phyloP scores from a whole-genome alignment of 1,284 basidiomycete species.

The Mycena citricolor region DNA sequence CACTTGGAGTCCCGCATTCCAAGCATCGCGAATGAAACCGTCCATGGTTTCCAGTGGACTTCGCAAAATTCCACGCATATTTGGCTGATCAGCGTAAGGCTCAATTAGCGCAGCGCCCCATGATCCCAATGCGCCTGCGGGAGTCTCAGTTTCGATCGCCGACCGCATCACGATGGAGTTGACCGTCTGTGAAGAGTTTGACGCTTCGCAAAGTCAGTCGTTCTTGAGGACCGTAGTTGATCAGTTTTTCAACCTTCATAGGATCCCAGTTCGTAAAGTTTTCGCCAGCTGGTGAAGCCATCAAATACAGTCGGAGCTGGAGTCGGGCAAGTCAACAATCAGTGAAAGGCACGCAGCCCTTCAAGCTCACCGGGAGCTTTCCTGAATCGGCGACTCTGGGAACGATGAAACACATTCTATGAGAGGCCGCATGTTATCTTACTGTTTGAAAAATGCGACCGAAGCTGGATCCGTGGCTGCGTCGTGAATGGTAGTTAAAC shows the following conservation, averaged over 20 bases:
- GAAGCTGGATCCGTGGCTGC: constrained; percentile 56
- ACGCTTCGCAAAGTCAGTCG: constrained; percentile 74
- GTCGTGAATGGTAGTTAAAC: constrained; percentile 84
- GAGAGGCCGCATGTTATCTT: constrained; percentile 21
- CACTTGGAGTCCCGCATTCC: constrained; percentile 68
- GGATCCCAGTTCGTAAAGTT: constrained; percentile 55
- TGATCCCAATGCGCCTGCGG: constrained; percentile 79
- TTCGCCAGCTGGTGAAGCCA: constrained; percentile 61
- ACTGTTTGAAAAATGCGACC: constrained; percentile 71
- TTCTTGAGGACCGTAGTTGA: constrained; percentile 60
- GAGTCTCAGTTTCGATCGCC: background rate
- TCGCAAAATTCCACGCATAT: constrained; percentile 69
- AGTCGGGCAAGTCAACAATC: background rate
- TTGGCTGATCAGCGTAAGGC: constrained; percentile 81
- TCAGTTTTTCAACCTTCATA: constrained; percentile 56
- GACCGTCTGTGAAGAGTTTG: constrained; percentile 83
- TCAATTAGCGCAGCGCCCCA: constrained; percentile 88
- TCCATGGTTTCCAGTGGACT: constrained; percentile 52
- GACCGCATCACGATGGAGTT: background rate
- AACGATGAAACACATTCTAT: background rate
- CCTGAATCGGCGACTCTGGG: constrained; percentile 57
- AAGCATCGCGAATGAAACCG: constrained; percentile 60
- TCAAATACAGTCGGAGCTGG: constrained; percentile 75
- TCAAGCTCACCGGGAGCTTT: constrained; percentile 58
- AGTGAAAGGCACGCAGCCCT: background rate